These are phyloP conservation scores for Geotrichum bryndzae DNA, from an alignment of 1,139 yeast genomes.

Conservation along the genomic window DNA sequence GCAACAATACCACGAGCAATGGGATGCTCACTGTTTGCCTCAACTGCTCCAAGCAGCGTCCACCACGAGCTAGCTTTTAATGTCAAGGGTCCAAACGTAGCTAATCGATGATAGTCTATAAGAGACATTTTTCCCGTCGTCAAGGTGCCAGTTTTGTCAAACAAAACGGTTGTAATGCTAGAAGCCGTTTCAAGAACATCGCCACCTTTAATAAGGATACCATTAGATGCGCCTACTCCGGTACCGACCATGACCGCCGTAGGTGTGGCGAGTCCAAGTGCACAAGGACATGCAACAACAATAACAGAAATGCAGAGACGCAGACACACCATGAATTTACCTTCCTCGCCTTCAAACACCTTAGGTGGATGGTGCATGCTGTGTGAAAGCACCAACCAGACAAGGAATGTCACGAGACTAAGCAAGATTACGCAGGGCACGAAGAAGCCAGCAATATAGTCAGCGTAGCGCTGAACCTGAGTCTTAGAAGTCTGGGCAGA, in stretches of 20 bases:
- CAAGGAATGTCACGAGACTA: constrained; percentile 56
- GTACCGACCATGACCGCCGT: constrained; percentile 99
- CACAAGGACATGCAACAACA: constrained; percentile 98
- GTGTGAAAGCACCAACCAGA: constrained; percentile 54
- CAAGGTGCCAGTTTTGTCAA: constrained; percentile 94
- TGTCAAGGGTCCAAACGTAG: constrained; percentile 4
- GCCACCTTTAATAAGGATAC: constrained; percentile 90
- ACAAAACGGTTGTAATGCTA: constrained; percentile 59
- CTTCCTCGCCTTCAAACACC: constrained; percentile 49
- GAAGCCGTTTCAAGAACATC: constrained; percentile 75
- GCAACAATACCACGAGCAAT: constrained; percentile 62
- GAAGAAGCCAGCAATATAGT: constrained; percentile 74
- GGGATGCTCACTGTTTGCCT: constrained; percentile 79
- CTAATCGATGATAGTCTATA: constrained; percentile 25
- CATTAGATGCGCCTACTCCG: constrained; percentile 87
- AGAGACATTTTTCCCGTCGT: constrained; percentile 80
- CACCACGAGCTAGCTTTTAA: constrained; percentile 42
- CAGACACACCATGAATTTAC: constrained; percentile 62
- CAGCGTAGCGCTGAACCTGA: constrained; percentile 87
- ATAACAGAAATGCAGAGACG: constrained; percentile 87
- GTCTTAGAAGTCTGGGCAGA: constrained; percentile 86
- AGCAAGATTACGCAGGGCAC: constrained; percentile 69
- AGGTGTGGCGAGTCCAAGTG: constrained; percentile 93
- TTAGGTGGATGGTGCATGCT: constrained; percentile 46
- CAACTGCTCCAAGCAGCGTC: constrained; percentile 58